phyloP scores from a whole-genome alignment of 768 basidiomycete species.

The Erythrobasidium yunnanense region DNA sequence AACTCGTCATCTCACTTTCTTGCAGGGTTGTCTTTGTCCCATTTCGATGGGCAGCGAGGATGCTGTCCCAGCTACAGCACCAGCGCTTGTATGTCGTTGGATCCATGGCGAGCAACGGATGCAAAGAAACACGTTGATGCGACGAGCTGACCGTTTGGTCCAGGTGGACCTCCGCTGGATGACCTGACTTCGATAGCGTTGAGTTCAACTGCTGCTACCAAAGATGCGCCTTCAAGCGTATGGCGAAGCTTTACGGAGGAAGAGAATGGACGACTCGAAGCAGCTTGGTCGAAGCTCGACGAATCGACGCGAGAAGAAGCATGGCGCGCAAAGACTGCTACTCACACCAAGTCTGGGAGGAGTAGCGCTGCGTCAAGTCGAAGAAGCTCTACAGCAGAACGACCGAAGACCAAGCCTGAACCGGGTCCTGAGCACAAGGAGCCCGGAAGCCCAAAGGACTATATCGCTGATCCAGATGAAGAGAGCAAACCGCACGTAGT shows the following conservation, averaged over 20 bases:
- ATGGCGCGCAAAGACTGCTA: constrained; percentile 12
- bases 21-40: too few relatives aligned
- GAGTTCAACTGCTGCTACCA: background rate
- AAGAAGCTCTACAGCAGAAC: background rate
- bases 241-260: constrained; percentile 27
- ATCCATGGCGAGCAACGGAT: constrained; percentile 2
- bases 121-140: background rate
- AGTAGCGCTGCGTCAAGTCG: constrained; percentile 19
- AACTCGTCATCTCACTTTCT: too few relatives aligned
- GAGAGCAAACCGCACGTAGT: constrained; percentile 16
- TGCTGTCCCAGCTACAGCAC: background rate
- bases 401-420: background rate
- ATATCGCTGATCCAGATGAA: constrained; percentile 15
- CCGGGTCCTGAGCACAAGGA: background rate
- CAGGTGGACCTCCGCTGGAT: constrained; percentile 20
- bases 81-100: constrained; percentile 14
- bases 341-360: background rate
- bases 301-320: constrained; percentile 3
- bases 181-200: constrained; percentile 10
- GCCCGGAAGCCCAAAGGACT: background rate
- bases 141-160: background rate
- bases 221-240: background rate
- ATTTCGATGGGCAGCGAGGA: too few relatives aligned
- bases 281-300: constrained; percentile 20
- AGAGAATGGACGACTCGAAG: constrained; percentile 24